Evolutionary conservation across 2,329 filamentous ascomycete species (phyloP), one percentile per base, ranked within the genome.

Genomic region (Calonectria pseudoreteaudii): DNA sequence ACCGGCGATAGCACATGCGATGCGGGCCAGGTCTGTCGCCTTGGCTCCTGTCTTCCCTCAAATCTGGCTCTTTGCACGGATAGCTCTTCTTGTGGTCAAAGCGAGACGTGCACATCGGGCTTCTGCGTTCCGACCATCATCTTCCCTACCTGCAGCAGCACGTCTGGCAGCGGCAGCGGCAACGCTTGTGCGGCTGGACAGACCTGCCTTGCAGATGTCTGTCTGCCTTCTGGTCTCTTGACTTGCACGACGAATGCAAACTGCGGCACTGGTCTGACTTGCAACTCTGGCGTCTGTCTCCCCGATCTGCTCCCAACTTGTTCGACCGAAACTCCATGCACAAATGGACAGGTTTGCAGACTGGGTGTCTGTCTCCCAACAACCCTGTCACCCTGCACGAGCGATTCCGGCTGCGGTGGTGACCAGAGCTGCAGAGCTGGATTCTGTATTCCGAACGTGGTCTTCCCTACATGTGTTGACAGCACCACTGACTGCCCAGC

Each of bases 381-480:
- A 3, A 66, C 44, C 5, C 36, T 70, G 30, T 36, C 68, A 4
- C 28, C 56, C 3, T 70, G 68, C 14, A 53, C 58, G 6, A 36
- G 18, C 9, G 18, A 65, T 18, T 30, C 13, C 6, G 28, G 38
- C 23, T 70, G 68, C 10, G 60, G 36, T 5, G 28, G 30, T 26
- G 28, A 38, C 16, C 31, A 71, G 23, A 41, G 20, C 23, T 71
- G 69, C 41, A 47, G 41, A 13, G 60, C 34, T 9, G 70, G 70
- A 18, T 36, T 72, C 47, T 72, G 70, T 47, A 10, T 72, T 23
- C 56, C 70, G 11, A 44, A 44, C 6, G 44, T 36, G n/a, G 31
- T 66, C 2, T 58, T 66, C 50, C 31, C 65, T 28, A 68, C 50
- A 10, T 72, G 70, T 44, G 13, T 60, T 10, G 58, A 65, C 18